Percentiles rank a stretch among this genome's conserved stretches.
phyloP scores from a whole-genome alignment of 1,284 basidiomycete species.

The Afroboletus lepidellus region DNA sequence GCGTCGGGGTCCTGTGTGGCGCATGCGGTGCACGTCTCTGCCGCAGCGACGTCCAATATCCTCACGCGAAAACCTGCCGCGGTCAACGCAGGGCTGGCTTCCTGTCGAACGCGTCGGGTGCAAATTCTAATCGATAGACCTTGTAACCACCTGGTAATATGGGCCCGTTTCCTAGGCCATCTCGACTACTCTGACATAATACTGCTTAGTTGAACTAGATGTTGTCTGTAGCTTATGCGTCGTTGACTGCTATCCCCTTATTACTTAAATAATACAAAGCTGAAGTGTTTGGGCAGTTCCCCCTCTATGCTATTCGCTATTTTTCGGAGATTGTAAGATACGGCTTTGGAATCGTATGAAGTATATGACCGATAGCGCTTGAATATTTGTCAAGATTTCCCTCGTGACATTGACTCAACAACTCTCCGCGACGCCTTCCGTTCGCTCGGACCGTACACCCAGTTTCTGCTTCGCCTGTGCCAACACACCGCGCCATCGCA shows the following conservation, averaged over 20 bases:
- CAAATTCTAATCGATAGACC: not conserved
- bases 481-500: no score
- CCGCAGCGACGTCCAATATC: conserved; percentile 19
- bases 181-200: not conserved
- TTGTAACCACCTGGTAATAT: not conserved
- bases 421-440: no score
- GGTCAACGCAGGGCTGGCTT: not conserved
- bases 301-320: not conserved
- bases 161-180: not conserved
- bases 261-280: not conserved
- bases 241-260: not conserved
- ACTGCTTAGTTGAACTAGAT: not conserved
- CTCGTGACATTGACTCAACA: no score
- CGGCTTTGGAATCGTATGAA: no score
- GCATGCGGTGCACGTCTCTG: conserved; percentile 15
- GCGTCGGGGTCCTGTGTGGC: conserved; percentile 5
- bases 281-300: not conserved
- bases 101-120: not conserved
- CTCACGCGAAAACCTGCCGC: conserved; percentile 14
- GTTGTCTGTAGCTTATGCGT: not conserved
- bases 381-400: no score
- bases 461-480: no score
- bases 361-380: no score
- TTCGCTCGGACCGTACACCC: no score
- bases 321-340: no score